Base-by-base conservation (phyloP, 805 yeast species). In the Millerago galiae region DNA sequence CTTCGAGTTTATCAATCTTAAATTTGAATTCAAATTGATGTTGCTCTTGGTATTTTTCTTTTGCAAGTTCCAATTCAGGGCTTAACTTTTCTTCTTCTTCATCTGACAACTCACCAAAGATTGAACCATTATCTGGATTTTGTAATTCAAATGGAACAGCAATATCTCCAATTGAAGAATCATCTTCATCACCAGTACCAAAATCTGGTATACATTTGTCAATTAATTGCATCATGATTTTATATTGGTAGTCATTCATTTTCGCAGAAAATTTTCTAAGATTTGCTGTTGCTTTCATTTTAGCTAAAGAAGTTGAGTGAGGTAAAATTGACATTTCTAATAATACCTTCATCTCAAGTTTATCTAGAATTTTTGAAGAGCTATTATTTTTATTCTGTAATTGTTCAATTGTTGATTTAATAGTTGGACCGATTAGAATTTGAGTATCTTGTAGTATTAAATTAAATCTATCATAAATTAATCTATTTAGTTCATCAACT, bases 381-480 rank as follows among this genome's bases (percentile, higher is more conserved):
- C 52, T 61, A 9, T 52, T 62, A 21, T 62, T 65, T 5, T 58
- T 53, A 8, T 65, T 62, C 48, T 81, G 85, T 14, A 89, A 62
- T 51, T 85, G 87, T 37, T 75, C 77, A 66, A 90, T 78, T 0
- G 96, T 83, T 1, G 84, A 75, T 51, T 82, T 77, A 41, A 89
- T 81, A 47, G 79, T 76, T 0, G 95, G 82, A 0, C 97, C 99
- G 36, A 93, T 81, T 42, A 93, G 66, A 28, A 91, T 75, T 58
- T 91, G 96, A 0, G 97, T 89, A 59, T 91, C 93, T 44, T 84
- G 83, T 5, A 93, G 67, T 42, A 71, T 74, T 31, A 95, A 66
- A 42, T 78, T 76, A 62, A 87, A 93, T 57, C 83, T 79, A 65
- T 93, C 99, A 61, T 88, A 93, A 93, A 93, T 84, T 53, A 88